Conservation (phyloP, 805 yeast species). For the Clavispora santaluciae region DNA sequence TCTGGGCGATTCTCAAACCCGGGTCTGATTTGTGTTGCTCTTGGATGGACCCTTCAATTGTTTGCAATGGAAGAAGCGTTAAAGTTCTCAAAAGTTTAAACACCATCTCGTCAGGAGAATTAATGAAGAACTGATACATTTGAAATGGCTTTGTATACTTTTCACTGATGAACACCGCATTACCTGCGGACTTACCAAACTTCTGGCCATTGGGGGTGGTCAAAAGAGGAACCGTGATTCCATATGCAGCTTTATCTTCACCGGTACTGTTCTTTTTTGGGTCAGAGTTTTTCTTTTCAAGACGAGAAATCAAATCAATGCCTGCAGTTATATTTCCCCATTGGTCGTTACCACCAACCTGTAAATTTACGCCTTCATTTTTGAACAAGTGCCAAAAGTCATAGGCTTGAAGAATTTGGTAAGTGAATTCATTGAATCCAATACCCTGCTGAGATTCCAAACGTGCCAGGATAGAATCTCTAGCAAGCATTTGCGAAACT, state of each 20-base stretch:
- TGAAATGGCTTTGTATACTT: slow-evolving; percentile 74
- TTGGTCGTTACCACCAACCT: slow-evolving; percentile 95
- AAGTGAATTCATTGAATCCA: slow-evolving; percentile 91
- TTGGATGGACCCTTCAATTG: slow-evolving; percentile 50
- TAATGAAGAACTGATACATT: slow-evolving; percentile 79
- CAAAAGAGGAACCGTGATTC: slow-evolving; percentile 84
- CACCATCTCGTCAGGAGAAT: slow-evolving; percentile 73
- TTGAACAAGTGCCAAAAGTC: slow-evolving; percentile 82
- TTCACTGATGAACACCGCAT: slow-evolving; percentile 83
- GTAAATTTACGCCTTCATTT: slow-evolving; percentile 56
- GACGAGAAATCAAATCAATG: slow-evolving; percentile 71
- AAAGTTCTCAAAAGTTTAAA: slow-evolving; percentile 65
- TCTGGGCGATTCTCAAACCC: slow-evolving; percentile 68
- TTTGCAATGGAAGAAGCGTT: slow-evolving; percentile 65
- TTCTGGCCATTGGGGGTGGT: slow-evolving; percentile 88
- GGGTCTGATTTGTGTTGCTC: slow-evolving; percentile 52
- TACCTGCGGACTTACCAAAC: slow-evolving; percentile 96
- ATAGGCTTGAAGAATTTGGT: slow-evolving; percentile 88
- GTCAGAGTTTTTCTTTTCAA: slow-evolving; percentile 23
- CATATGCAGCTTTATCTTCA: slow-evolving; percentile 41
- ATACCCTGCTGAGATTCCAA: slow-evolving; percentile 66
- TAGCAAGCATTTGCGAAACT: slow-evolving; percentile 78
- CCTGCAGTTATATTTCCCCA: slow-evolving; percentile 99
- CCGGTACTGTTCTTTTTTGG: background rate
- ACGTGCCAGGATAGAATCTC: slow-evolving; percentile 82